Percentiles rank a stretch among this genome's conserved stretches.
Conservation (phyloP, 176 grass and related monocot species). For the Phragmites australis region DNA sequence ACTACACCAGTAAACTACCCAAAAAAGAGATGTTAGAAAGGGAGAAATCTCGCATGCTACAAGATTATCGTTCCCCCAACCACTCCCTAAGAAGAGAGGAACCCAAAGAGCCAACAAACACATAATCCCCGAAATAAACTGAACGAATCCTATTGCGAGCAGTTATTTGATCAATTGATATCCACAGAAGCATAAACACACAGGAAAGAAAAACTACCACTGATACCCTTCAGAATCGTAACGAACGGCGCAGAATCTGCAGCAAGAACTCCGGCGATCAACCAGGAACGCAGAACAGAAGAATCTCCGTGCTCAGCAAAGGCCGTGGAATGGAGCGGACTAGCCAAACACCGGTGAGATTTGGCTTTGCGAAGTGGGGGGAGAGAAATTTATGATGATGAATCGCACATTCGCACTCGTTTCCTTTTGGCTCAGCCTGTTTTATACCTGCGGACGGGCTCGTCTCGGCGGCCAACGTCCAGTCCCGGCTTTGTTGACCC, state of each 20-base stretch:
- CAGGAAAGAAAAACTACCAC: background rate
- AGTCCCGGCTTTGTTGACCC: background rate
- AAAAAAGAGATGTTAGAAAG: background rate
- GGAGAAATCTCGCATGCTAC: background rate
- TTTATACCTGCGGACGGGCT: constrained; percentile 19
- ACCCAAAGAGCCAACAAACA: background rate
- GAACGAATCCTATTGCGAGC: background rate
- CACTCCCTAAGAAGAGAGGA: constrained; percentile 5
- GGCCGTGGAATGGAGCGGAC: background rate
- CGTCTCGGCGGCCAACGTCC: background rate
- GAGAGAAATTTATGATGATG: background rate
- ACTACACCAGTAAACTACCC: background rate
- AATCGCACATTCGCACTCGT: background rate
- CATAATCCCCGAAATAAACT: background rate
- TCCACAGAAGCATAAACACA: background rate
- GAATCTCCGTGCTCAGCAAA: background rate
- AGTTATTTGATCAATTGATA: too few relatives aligned
- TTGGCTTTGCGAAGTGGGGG: constrained; percentile 23
- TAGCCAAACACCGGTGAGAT: constrained; percentile 14
- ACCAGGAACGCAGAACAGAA: background rate
- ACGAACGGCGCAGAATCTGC: background rate
- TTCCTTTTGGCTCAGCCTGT: constrained; percentile 21
- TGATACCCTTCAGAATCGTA: background rate
- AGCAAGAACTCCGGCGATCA: constrained; percentile 13
- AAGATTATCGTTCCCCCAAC: background rate